These are phyloP conservation scores for Cercis canadensis DNA, from an alignment of 306 rosid species.

Conservation along the genomic window DNA sequence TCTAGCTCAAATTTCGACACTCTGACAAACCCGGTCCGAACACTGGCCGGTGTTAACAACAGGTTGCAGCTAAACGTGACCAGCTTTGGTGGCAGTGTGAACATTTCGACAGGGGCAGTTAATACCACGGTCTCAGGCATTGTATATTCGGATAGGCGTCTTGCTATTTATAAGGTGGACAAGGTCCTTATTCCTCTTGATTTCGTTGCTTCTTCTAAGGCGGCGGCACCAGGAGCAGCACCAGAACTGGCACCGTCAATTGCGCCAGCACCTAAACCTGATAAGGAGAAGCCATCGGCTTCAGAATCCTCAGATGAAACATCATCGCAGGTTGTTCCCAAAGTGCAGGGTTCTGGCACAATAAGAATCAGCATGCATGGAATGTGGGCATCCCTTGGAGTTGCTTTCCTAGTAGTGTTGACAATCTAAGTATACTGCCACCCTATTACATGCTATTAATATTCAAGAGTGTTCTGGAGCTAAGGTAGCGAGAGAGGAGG, in stretches of 20 bases:
- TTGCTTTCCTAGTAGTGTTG: slow-evolving; percentile 24
- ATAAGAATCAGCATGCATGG: slow-evolving; percentile 5
- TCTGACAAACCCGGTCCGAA: slow-evolving; percentile 65
- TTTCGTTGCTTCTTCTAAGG: slow-evolving; percentile 37
- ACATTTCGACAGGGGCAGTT: slow-evolving; percentile 57
- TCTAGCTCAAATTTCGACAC: slow-evolving; percentile 67
- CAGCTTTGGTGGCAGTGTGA: slow-evolving; percentile 60
- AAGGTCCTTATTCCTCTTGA: slow-evolving; percentile 63
- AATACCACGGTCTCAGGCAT: slow-evolving; percentile 65
- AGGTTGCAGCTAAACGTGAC: slow-evolving; percentile 63
- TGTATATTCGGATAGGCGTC: slow-evolving; percentile 59
- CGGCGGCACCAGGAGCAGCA: slow-evolving; percentile 30
- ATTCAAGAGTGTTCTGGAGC: background rate
- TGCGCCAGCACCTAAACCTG: slow-evolving; percentile 41
- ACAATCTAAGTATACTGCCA: background rate
- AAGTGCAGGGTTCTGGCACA: slow-evolving; percentile 22
- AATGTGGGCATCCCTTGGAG: slow-evolving; percentile 30
- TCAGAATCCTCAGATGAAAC: slow-evolving; percentile 16
- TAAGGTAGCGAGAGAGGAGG: background rate
- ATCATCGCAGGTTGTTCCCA: slow-evolving; percentile 49
- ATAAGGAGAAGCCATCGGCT: slow-evolving; percentile 42
- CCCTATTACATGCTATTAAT: background rate
- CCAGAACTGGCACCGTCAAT: slow-evolving; percentile 34
- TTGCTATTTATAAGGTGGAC: slow-evolving; percentile 65
- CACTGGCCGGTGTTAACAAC: slow-evolving; percentile 61